Evolutionary conservation across 2,329 filamentous ascomycete genomes (phyloP), one percentile per base, ranked within the genome.

Genomic region (Aspergillus sp.): DNA sequence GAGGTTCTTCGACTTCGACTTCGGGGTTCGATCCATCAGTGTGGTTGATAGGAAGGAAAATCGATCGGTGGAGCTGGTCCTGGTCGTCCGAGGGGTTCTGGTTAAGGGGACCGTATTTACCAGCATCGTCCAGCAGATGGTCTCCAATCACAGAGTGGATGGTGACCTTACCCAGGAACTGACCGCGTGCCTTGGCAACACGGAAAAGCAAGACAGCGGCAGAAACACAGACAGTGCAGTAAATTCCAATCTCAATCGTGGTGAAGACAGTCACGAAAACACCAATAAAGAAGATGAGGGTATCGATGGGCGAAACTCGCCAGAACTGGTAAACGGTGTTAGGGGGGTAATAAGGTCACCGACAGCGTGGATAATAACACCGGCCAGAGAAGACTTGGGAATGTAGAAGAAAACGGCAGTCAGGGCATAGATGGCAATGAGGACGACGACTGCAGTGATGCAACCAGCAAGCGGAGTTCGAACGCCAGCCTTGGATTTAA

Each of bases 401-500:
- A 97, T 96, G 67, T 93, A 97, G 72, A 83, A 96, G 76, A 97
- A 97, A 27, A 96, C 83, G 0, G 85, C 82, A 0, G 91, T 85
- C 39, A 97, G 72, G 8, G 88, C 87, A 59, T 96, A 97, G 50
- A 95, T 88, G 31, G 93, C 90, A 7, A 97, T 73, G 0, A 97
- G 77, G 4, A 97, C 91, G 10, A 97, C 78, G 10, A 86, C 42
- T 0, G 87, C 90, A 6, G 90, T 96, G 51, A 97, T 87, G 34
- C 95, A 78, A 69, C 93, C 91, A 11, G 88, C 90, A 43, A 95
- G 82, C 1, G 91, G 91, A 0, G 90, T 96, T 26, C 89, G 83
- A 4, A 96, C 91, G 59, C 93, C 93, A 39, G 93, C 90, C 69
- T 97, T 97, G 5, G 91, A 93, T 68, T 96, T 95, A 70, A 97